Evolutionary conservation across 2,329 filamentous ascomycete species (phyloP), one percentile per base, ranked within the genome.

Genomic region (Aspergillus vadensis): DNA sequence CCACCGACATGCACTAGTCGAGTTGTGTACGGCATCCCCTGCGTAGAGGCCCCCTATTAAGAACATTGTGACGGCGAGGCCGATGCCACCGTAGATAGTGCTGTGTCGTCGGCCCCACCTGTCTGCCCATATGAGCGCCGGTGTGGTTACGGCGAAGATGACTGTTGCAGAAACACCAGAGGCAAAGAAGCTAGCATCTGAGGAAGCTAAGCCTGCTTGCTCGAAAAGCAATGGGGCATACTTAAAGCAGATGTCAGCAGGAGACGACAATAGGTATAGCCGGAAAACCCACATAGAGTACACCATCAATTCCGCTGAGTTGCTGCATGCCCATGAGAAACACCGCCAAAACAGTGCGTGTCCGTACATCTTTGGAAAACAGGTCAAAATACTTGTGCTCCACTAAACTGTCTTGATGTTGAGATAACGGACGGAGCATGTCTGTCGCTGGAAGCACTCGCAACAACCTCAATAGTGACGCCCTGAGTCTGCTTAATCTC

Each of bases 261-360:
- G 3, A 36, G 7, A 5, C 14, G 5, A 41, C 47, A 39, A 27
- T 5, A 39, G 3, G 6, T 4, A 17, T 9, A 5, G 23, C 12
- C 5, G 48, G 44, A 23, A 8, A 43, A 75, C 80, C 69, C 68
- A 85, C 84, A 60, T 86, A 88, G 23, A 87, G 77, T 5, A 88
- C 81, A 0, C 83, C 86, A 63, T 89, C 86, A 53, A 88, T 88
- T 0, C 86, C 86, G 27, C 79, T 83, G 0, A 88, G 73, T 65
- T 89, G 86, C 32, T 85, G 80, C 79, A 87, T 85, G 1, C 78
- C 81, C 69, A 88, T 81, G 55, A 87, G 71, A 62, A 87, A 87
- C 0, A 85, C 76, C 0, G 81, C 85, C 17, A 88, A 72, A 0
- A 79, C 70, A 0, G 83, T 86, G 2, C 80, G 77, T 4, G 74